These are phyloP conservation scores for Marasmius tenuissimus DNA, from an alignment of 1,284 basidiomycete species.

Conservation along the genomic window DNA sequence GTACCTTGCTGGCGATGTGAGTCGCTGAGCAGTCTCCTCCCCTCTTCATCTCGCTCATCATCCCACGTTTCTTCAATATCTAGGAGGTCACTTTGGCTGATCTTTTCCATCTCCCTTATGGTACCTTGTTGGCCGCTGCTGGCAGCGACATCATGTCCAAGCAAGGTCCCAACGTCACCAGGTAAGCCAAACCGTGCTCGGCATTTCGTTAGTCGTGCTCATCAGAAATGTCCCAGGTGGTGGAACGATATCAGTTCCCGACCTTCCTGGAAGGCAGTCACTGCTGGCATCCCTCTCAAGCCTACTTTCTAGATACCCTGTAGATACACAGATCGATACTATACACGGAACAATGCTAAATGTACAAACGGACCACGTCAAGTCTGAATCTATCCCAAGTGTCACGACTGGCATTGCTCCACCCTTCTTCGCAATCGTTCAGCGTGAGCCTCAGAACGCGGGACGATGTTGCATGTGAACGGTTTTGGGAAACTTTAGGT, in stretches of 20 bases:
- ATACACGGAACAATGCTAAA: not conserved
- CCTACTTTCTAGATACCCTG: not conserved
- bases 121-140: slow-evolving; percentile 4
- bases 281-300: slow-evolving; percentile 14
- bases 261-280: slow-evolving; percentile 22
- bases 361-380: not conserved
- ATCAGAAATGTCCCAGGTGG: slow-evolving; percentile 20
- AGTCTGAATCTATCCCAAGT: no score
- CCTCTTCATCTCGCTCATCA: not conserved
- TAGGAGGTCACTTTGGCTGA: slow-evolving; percentile 14
- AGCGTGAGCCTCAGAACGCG: not conserved
- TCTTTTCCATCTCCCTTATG: slow-evolving; percentile 13
- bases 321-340: not conserved
- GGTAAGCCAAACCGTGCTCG: not conserved
- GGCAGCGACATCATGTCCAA: slow-evolving; percentile 10
- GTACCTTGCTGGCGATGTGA: slow-evolving; percentile 38
- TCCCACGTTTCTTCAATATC: not conserved
- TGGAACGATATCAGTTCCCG: slow-evolving; percentile 26
- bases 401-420: not conserved
- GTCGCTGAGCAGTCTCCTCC: not conserved
- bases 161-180: slow-evolving; percentile 16
- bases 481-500: not conserved
- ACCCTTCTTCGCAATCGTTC: not conserved
- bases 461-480: not conserved
- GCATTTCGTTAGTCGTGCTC: not conserved